phyloP scores from a whole-genome alignment of 192 early-diverging fungal species.

The Pilaira anomala region DNA sequence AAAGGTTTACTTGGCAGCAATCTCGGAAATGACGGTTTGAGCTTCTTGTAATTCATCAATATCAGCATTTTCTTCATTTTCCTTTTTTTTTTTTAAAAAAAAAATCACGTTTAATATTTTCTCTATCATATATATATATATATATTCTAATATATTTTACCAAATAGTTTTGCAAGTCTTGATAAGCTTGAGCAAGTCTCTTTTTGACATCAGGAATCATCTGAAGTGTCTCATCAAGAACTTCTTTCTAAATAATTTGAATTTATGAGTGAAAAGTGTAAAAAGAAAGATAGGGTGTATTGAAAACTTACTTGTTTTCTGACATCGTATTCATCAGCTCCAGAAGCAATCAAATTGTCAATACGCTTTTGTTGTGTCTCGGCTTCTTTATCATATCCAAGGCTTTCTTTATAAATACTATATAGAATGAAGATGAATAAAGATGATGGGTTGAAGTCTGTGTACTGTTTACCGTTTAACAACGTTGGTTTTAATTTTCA shows the following conservation, averaged over 20 bases:
- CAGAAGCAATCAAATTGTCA: slow-evolving; percentile 46
- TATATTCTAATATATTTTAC: slow-evolving; percentile 28
- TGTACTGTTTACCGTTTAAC: slow-evolving; percentile 49
- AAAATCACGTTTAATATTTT: not conserved
- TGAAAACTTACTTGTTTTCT: slow-evolving; percentile 56
- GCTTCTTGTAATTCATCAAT: slow-evolving; percentile 20
- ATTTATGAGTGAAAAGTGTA: not conserved
- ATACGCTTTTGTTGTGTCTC: slow-evolving; percentile 48
- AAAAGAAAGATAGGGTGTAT: no score
- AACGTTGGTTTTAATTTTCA: slow-evolving; percentile 59
- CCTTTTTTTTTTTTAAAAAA: no score
- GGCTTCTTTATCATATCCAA: slow-evolving; percentile 50
- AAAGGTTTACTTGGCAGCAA: not conserved
- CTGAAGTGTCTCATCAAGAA: slow-evolving; percentile 54
- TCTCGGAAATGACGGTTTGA: slow-evolving; percentile 3
- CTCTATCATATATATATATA: not conserved
- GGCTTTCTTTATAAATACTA: slow-evolving; percentile 51
- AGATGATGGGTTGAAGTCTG: not conserved
- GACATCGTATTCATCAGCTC: slow-evolving; percentile 54
- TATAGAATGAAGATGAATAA: slow-evolving; percentile 11
- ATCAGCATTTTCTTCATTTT: slow-evolving; percentile 16
- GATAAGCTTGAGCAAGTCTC: slow-evolving; percentile 42
- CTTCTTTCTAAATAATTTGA: slow-evolving; percentile 44
- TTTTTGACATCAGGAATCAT: slow-evolving; percentile 62
- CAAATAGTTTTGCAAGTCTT: slow-evolving; percentile 43